Base-by-base conservation (phyloP, 1,284 basidiomycete species). In the Rhodofomes roseus region DNA sequence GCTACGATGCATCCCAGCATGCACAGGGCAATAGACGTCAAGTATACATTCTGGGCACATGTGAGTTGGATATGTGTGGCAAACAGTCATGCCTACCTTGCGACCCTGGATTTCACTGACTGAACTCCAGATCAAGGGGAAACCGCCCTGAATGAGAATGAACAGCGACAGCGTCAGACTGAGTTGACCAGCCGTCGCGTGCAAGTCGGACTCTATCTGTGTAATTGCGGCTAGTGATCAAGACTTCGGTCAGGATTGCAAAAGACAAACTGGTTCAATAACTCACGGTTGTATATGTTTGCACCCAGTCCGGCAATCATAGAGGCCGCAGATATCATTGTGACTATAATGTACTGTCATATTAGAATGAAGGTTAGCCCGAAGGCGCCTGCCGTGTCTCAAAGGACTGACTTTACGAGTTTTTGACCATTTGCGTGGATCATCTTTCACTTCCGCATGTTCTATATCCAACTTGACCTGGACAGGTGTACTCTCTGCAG, bases 31-130 rank as follows among this genome's bases (percentile, higher is more conserved):
- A 82, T 71, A 1, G 90, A 87, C 1, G 80, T 66, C 3, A 92
- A 67, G 68, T 93, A 93, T 7, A 92, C 83, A 22, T 81, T 67
- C 86, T 90, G 63, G 5, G 29, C 48, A 50, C 43, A 39, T 34
- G 60, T 46, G 18, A 51, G 34, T 60, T 5, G 39, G 58, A 12
- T 48, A 27, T 23, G 40, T 50, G 16, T 46, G 29, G 12, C 29
- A 12, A 44, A 20, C 18, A 4, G 6, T 44, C 12, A 14, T 7
- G 71, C 78, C 31, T 64, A 88, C 88, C 79, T 91, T 93, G 53
- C 93, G 78, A 6, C 92, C 93, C 63, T 85, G 87, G 54, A 96
- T 82, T 71, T 95, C 92, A 56, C 87, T 89, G 20, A 89, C 74
- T 0, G 85, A 80, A 55, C 81, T 84, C 92, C 92, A 93, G 6